A percentile compares a stretch with the other conserved stretches of the same genome.
Conservation (phyloP, 441 rosid species). For the Dalechampia spathulata region DNA sequence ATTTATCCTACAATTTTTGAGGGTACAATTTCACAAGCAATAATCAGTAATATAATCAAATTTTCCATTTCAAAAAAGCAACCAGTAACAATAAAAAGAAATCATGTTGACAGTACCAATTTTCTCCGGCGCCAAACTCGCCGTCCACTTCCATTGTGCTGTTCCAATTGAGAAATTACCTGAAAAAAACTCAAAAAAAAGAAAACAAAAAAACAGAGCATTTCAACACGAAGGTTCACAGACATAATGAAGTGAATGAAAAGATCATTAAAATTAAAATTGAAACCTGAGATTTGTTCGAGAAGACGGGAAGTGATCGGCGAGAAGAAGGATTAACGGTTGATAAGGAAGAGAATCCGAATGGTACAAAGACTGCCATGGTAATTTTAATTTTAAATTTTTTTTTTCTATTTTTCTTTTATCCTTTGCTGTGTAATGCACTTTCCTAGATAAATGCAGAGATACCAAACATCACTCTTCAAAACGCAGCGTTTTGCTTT, state of each 20-base stretch:
- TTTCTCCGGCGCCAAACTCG: slow-evolving; percentile 71
- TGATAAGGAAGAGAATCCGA: slow-evolving; percentile 20
- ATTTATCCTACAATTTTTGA: too few species aligned
- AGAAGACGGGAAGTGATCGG: neutral
- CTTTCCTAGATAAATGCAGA: too few species aligned
- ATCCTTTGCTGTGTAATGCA: too few species aligned
- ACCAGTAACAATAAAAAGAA: too few species aligned
- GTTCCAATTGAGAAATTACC: slow-evolving; percentile 29
- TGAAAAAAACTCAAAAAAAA: slow-evolving; percentile 9
- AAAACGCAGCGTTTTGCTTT: too few species aligned
- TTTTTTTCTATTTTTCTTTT: too few species aligned
- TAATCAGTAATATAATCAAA: neutral
- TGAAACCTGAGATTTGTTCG: slow-evolving; percentile 27
- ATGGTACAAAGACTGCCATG: too few species aligned
- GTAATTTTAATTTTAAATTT: too few species aligned
- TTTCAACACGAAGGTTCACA: too few species aligned
- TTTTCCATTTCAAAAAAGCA: neutral
- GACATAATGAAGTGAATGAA: too few species aligned
- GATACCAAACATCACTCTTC: too few species aligned
- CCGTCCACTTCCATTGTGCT: slow-evolving; percentile 36
- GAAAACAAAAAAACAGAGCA: neutral
- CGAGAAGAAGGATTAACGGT: slow-evolving; percentile 6
- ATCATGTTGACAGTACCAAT: slow-evolving; percentile 43
- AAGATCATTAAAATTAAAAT: neutral
- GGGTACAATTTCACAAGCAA: neutral